Percentiles rank a stretch among this genome's conserved stretches.
These are phyloP conservation scores for Fennellomyces sp. DNA, from an alignment of 371 early-diverging fungal species.

Conservation along the genomic window DNA sequence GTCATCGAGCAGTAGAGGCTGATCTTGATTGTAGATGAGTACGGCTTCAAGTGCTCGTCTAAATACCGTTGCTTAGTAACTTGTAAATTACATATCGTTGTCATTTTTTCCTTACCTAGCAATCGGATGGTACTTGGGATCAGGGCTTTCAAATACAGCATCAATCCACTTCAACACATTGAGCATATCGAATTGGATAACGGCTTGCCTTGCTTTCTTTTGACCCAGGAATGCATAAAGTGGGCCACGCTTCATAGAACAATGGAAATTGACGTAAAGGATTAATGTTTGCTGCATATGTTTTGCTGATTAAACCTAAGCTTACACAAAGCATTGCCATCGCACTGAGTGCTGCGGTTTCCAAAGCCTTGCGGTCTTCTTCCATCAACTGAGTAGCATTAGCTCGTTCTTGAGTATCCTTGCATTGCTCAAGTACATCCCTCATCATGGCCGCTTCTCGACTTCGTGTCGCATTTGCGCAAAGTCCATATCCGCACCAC, in stretches of 20 bases:
- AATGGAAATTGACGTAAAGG: too few species aligned
- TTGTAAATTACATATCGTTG: too few species aligned
- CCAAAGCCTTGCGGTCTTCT: slow-evolving; percentile 76
- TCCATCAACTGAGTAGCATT: slow-evolving; percentile 70
- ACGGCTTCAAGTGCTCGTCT: slow-evolving; percentile 68
- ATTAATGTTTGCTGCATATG: background rate
- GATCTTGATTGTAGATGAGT: slow-evolving; percentile 70
- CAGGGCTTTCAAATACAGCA: slow-evolving; percentile 66
- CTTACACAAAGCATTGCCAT: slow-evolving; percentile 89
- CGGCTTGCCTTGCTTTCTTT: slow-evolving; percentile 59
- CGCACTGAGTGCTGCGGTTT: slow-evolving; percentile 80
- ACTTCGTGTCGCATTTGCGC: slow-evolving; percentile 63
- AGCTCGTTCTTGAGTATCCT: slow-evolving; percentile 71
- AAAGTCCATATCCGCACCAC: slow-evolving; percentile 91
- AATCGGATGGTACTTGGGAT: slow-evolving; percentile 47
- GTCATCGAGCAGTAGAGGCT: slow-evolving; percentile 65
- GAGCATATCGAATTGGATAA: slow-evolving; percentile 59
- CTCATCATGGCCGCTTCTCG: slow-evolving; percentile 78
- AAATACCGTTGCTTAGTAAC: too few species aligned
- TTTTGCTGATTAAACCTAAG: background rate
- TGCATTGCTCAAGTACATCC: slow-evolving; percentile 74
- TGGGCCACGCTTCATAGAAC: slow-evolving; percentile 65
- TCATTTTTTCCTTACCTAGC: slow-evolving; percentile 32
- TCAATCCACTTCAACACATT: slow-evolving; percentile 70
- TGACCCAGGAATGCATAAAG: slow-evolving; percentile 71